Percentiles rank a stretch among this genome's conserved stretches.
These are phyloP conservation scores for Parmelia sp. DNA, from an alignment of 495 filamentous ascomycete genomes.

Conservation along the genomic window DNA sequence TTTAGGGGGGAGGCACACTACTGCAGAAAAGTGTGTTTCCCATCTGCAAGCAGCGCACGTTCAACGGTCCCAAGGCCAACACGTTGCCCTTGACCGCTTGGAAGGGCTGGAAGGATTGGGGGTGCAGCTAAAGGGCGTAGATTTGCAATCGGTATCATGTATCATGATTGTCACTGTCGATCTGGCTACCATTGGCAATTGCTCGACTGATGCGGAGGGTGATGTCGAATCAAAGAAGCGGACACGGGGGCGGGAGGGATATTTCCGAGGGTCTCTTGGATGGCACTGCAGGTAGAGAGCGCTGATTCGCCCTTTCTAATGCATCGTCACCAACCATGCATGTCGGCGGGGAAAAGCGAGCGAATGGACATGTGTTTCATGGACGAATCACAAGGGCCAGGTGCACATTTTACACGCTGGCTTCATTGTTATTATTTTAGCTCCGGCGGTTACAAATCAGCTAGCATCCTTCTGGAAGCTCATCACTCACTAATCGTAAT, in stretches of 20 bases:
- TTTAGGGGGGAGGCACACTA: background rate
- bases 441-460: constrained; percentile 17
- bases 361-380: constrained; percentile 2
- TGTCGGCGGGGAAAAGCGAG: constrained; percentile 14
- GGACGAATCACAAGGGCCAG: constrained; percentile 9
- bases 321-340: background rate
- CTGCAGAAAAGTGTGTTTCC: background rate
- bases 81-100: background rate
- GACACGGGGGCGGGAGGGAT: constrained; percentile 1
- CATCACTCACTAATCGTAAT: no score
- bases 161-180: background rate
- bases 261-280: constrained; percentile 1
- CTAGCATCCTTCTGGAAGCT: constrained; percentile 16
- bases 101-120: background rate
- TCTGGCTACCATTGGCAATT: background rate
- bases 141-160: background rate
- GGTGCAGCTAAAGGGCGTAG: background rate
- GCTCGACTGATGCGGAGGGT: background rate
- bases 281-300: constrained; percentile 1
- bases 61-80: background rate
- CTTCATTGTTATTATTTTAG: constrained; percentile 17
- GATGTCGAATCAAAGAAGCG: constrained; percentile 16
- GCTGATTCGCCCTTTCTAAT: constrained; percentile 3
- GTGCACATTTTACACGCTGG: constrained; percentile 13
- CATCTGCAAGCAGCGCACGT: background rate